These are phyloP conservation scores for Sinapis alba DNA, from an alignment of 441 rosid genomes.

Conservation along the genomic window DNA sequence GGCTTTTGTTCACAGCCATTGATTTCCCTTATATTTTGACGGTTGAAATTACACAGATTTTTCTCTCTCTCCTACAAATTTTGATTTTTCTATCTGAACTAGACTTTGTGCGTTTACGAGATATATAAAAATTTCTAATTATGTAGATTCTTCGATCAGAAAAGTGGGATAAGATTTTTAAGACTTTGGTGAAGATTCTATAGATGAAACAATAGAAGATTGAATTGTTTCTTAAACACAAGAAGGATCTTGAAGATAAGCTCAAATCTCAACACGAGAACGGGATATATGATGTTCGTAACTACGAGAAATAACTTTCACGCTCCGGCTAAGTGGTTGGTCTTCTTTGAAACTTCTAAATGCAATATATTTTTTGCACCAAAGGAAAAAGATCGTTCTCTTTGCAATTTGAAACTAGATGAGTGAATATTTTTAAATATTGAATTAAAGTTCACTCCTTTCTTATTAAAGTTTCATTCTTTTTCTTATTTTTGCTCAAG, in stretches of 20 bases:
- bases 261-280: slow-evolving; percentile 48
- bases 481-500: too few relatives aligned
- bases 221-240: slow-evolving; percentile 53
- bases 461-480: too few relatives aligned
- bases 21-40: too few relatives aligned
- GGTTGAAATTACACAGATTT: too few relatives aligned
- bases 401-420: slow-evolving; percentile 64
- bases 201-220: slow-evolving; percentile 65
- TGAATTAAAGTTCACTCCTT: not conserved
- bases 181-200: slow-evolving; percentile 52
- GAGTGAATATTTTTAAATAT: slow-evolving; percentile 32
- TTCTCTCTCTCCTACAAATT: slow-evolving; percentile 16
- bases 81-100: slow-evolving; percentile 1
- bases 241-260: slow-evolving; percentile 61
- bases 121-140: slow-evolving; percentile 41
- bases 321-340: slow-evolving; percentile 1
- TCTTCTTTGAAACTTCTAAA: slow-evolving; percentile 52
- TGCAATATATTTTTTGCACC: slow-evolving; percentile 58
- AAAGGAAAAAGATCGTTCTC: slow-evolving; percentile 56
- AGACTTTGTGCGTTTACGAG: not conserved
- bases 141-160: slow-evolving; percentile 44
- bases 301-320: slow-evolving; percentile 49
- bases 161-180: slow-evolving; percentile 61
- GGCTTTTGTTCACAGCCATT: too few relatives aligned
- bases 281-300: slow-evolving; percentile 53